Conservation (phyloP, 140 eudicot genomes). For the Senecio squalidus region DNA sequence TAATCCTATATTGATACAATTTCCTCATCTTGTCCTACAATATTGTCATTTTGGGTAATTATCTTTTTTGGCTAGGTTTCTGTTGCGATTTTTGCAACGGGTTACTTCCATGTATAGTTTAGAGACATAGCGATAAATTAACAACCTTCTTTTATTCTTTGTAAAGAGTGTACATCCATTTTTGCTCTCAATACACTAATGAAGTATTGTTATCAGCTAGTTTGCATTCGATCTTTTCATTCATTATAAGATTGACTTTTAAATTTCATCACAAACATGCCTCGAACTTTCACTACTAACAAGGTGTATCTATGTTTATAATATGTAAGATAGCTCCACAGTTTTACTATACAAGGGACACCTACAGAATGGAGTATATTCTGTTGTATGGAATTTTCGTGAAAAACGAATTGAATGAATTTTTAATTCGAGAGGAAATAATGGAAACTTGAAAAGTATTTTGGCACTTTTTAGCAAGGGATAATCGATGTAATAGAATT, state of each 20-base stretch:
- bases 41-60: constrained; percentile 21
- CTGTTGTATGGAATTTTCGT: not conserved
- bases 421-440: not conserved
- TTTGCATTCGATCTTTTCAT: not conserved
- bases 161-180: constrained; percentile 15
- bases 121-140: constrained; percentile 16
- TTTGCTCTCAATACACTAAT: constrained; percentile 19
- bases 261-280: too few relatives aligned
- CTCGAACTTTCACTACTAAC: too few relatives aligned
- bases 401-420: not conserved
- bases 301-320: too few relatives aligned
- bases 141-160: constrained; percentile 9
- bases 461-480: not conserved
- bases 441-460: not conserved
- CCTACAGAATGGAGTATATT: not conserved
- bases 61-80: constrained; percentile 7
- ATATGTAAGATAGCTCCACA: not conserved
- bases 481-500: too few relatives aligned
- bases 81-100: not conserved
- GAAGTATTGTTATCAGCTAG: not conserved
- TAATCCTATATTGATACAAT: not conserved
- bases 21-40: not conserved
- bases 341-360: not conserved
- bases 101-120: constrained; percentile 26
- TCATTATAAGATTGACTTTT: too few relatives aligned